Base-by-base conservation (phyloP, 2,329 filamentous ascomycete species). In the Sphaerulina populicola region DNA sequence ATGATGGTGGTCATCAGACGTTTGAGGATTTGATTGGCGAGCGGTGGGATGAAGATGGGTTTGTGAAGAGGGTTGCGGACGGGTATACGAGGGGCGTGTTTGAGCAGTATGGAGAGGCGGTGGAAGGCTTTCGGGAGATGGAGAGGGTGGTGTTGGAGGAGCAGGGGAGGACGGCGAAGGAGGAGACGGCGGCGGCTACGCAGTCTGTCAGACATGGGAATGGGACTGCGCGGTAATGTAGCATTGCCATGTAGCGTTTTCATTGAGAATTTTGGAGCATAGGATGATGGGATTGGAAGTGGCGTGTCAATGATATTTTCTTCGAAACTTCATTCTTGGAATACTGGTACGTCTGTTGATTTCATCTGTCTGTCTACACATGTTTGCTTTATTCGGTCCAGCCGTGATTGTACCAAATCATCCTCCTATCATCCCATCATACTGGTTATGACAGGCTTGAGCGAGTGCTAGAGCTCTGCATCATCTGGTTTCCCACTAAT, bases 21-120 rank as follows among this genome's bases (percentile, higher is more conserved):
- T 97, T 97, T 71, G 93, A 97, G 66, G 84, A 91, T 55, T 75
- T 95, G 57, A 84, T 98, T 55, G 88, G 85, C 6, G 74, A 74
- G 64, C 76, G 93, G 56, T 98, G 93, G 93, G 81, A 80, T 55
- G 91, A 95, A 70, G 83, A 85, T 58, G 83, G 82, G 0, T 88
- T 90, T 58, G 83, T 95, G 10, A 80, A 86, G 71, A 87, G 80
- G 72, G 84, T 96, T 40, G 88, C 85, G 37, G 79, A 85, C 2
- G 91, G 93, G 1, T 98, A 90, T 71, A 77, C 81, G 57, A 71
- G 82, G 58, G 85, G 80, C 0, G 73, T 83, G 2, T 97, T 88
- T 71, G 80, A 87, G 67, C 72, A 72, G 66, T 97, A 97, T 69
- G 88, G 86, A 0, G 74, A 77, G 41, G 85, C 90, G 9, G 68